A percentile compares a stretch with the other conserved stretches of the same genome.
Conservation (phyloP, 345 rosid species). For the Moringa oleifera region DNA sequence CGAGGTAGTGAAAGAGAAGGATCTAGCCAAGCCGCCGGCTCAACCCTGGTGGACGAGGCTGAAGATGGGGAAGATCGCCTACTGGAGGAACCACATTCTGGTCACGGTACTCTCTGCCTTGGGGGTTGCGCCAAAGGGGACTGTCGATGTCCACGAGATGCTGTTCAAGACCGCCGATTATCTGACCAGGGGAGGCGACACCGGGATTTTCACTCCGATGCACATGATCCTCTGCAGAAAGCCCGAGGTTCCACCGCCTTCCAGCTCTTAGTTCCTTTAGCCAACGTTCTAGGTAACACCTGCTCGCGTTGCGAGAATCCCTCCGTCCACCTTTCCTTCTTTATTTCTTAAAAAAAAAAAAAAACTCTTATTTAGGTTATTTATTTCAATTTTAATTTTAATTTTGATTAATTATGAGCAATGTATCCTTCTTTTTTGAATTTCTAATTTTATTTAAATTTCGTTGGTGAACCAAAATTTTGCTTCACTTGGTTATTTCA, state of each 20-base stretch:
- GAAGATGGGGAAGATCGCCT: slow-evolving; percentile 82
- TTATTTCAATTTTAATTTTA: slow-evolving; percentile 14
- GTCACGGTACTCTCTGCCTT: slow-evolving; percentile 62
- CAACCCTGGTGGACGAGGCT: slow-evolving; percentile 86
- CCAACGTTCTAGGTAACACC: too few relatives aligned
- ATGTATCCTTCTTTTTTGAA: background rate
- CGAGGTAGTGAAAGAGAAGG: slow-evolving; percentile 76
- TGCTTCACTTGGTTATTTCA: too few relatives aligned
- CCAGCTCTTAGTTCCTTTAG: slow-evolving; percentile 24
- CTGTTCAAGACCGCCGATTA: slow-evolving; percentile 79
- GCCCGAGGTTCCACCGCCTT: slow-evolving; percentile 32
- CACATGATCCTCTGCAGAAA: slow-evolving; percentile 92
- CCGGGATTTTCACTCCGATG: slow-evolving; percentile 92
- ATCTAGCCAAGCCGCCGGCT: slow-evolving; percentile 78
- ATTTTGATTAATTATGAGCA: slow-evolving; percentile 7
- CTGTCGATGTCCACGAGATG: slow-evolving; percentile 94
- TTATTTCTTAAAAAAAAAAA: too few relatives aligned
- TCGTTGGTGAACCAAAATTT: background rate
- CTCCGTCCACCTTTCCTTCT: too few relatives aligned
- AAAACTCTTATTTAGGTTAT: too few relatives aligned
- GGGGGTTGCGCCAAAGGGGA: slow-evolving; percentile 87
- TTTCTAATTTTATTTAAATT: background rate
- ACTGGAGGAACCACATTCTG: slow-evolving; percentile 92
- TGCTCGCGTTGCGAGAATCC: too few relatives aligned
- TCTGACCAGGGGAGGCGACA: slow-evolving; percentile 76